Base-by-base conservation (phyloP, 352 stramenopile species). In the Phytophthora citrophthora region DNA sequence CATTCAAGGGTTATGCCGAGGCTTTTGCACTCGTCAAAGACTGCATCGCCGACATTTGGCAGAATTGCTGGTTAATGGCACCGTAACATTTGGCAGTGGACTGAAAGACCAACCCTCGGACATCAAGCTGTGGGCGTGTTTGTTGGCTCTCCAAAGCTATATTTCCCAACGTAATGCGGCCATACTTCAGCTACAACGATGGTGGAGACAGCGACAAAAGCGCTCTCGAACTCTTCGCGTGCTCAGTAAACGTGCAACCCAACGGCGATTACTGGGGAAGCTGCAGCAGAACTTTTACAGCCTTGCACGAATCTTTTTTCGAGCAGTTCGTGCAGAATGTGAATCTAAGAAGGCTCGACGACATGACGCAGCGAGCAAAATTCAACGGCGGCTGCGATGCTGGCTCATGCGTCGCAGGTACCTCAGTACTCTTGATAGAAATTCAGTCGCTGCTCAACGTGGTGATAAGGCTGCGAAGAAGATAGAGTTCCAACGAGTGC, bases 41-140 rank as follows among this genome's bases (percentile, higher is more conserved):
- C 52, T 86, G 2, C 58, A 54, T 10, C 61, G 76, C 20, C 56
- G 77, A 4, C 58, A 50, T 26, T 65, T 76, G 12, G 86, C 81
- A 46, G 61, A 83, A 24, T 61, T 56, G 31, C 70, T 91, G 26
- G 44, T 88, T 4, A 29, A 64, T 27, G 55, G 51, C 6, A 47
- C 44, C 9, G 34, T 48, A 20, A 34, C 18, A 24, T 46, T 64
- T 24, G 61, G 70, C 8, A 52, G 61, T 26, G 56, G 52, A 4
- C 54, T 86, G 40, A 80, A 76, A 43, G 61, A 49, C 1, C 71
- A 82, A n/a, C 52, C 80, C 3, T 55, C 49, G 18, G 46, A 60
- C 5, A 82, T 86, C 26, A 72, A 88, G 13, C 26, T 86, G 15
- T 83, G 75, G 9, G 70, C 88, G 16, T 89, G 77, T 52, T 80